These are phyloP conservation scores for Athelia psychrophila DNA, from an alignment of 1,284 basidiomycete genomes.

Conservation along the genomic window DNA sequence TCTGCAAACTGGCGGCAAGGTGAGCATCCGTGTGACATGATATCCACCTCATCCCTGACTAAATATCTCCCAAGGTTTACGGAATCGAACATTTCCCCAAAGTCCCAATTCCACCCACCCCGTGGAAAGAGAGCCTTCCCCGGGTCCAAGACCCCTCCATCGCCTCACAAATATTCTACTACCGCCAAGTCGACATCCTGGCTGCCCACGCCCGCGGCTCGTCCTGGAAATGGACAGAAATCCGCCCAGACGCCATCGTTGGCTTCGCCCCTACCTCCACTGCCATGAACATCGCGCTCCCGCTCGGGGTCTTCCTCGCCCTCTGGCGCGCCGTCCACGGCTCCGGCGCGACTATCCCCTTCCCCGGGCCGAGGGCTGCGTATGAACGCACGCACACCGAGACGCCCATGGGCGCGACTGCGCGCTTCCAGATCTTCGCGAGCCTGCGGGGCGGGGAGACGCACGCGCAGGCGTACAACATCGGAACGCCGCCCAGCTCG, in stretches of 20 bases:
- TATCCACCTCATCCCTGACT: not conserved
- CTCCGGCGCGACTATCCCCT: not conserved
- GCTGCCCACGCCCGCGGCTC: slow-evolving; percentile 1
- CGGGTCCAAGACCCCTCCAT: slow-evolving; percentile 3
- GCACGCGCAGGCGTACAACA: no score
- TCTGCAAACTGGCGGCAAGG: slow-evolving; percentile 4
- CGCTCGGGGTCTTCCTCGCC: slow-evolving; percentile 3
- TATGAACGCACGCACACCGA: not conserved
- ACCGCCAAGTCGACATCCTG: slow-evolving; percentile 3
- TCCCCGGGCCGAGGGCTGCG: not conserved
- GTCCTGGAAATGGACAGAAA: slow-evolving; percentile 3
- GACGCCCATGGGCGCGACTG: not conserved
- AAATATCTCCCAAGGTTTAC: no score
- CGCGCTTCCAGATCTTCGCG: not conserved
- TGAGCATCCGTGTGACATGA: not conserved
- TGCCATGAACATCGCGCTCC: slow-evolving; percentile 3
- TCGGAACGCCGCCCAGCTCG: no score
- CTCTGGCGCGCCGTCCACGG: slow-evolving; percentile 5
- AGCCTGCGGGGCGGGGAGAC: no score
- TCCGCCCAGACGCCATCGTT: slow-evolving; percentile 5
- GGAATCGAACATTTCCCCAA: not conserved
- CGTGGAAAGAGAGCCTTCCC: not conserved
- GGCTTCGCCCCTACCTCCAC: slow-evolving; percentile 5
- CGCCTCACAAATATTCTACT: slow-evolving; percentile 4
- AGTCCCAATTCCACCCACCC: slow-evolving; percentile 1